A percentile compares a stretch with the other conserved stretches of the same genome.
Conservation (phyloP, 768 basidiomycete genomes). For the Sarcomyxa edulis region DNA sequence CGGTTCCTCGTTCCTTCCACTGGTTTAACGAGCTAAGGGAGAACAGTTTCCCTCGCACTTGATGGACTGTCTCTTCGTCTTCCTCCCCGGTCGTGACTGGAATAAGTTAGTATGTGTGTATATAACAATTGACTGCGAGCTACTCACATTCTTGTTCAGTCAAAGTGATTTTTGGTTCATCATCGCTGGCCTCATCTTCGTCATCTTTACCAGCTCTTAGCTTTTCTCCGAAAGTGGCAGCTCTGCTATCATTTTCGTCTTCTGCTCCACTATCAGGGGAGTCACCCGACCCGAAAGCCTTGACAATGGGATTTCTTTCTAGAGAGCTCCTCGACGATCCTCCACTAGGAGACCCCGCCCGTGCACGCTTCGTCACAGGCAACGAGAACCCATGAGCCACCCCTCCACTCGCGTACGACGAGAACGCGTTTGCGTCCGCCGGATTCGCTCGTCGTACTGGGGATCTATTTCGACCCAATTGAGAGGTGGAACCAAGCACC, state of each 20-base stretch:
- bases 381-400: conserved; percentile 39
- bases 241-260: conserved; percentile 35
- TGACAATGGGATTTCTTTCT: conserved; percentile 29
- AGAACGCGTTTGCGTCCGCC: conserved; percentile 48
- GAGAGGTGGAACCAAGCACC: conserved; percentile 34
- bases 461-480: conserved; percentile 45
- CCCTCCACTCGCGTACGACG: conserved; percentile 49
- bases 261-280: conserved; percentile 36
- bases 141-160: conserved; percentile 65
- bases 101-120: conserved; percentile 8
- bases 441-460: conserved; percentile 43
- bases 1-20: conserved; percentile 79
- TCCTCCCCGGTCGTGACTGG: conserved; percentile 77
- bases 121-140: conserved; percentile 2
- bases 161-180: conserved; percentile 46
- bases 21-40: conserved; percentile 49
- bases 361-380: conserved; percentile 49
- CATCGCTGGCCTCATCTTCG: conserved; percentile 42
- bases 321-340: conserved; percentile 38
- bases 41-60: conserved; percentile 75
- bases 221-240: conserved; percentile 56
- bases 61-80: conserved; percentile 71
- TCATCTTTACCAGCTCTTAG: conserved; percentile 59
- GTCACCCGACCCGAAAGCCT: conserved; percentile 22
- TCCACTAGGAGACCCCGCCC: conserved; percentile 41